Evolutionary conservation across 345 rosid genomes (phyloP).

Genomic region (Xanthoceras sorbifolium): DNA sequence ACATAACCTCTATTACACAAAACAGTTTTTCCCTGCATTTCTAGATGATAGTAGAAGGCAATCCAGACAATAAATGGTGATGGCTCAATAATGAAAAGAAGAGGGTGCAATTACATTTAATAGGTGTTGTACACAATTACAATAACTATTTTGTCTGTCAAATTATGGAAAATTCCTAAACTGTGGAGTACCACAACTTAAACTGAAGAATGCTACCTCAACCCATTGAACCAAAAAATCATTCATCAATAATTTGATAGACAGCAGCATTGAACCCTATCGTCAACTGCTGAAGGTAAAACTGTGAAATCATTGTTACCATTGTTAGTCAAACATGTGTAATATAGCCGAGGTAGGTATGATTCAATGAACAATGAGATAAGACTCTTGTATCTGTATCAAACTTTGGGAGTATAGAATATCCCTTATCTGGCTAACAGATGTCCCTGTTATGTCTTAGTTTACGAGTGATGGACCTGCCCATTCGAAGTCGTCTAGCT

Average conservation of each 20-base stretch:
- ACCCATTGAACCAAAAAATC: background rate
- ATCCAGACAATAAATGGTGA: background rate
- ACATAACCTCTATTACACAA: background rate
- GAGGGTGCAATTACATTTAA: background rate
- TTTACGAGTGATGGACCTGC: conserved; percentile 84
- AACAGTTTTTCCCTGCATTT: too few species aligned
- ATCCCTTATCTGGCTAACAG: conserved; percentile 34
- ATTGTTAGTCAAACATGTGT: background rate
- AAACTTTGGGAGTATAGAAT: background rate
- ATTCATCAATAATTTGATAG: background rate
- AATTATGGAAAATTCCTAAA: background rate
- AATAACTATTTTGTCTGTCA: background rate
- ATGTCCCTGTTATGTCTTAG: conserved; percentile 46
- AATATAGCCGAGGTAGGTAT: background rate
- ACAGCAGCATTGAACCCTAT: background rate
- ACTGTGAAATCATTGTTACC: background rate
- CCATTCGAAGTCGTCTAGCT: conserved; percentile 83
- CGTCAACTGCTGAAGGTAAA: background rate
- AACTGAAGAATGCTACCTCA: background rate
- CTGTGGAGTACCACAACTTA: background rate
- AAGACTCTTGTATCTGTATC: background rate
- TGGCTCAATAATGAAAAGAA: background rate
- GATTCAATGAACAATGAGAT: background rate
- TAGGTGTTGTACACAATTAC: background rate
- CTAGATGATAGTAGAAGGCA: background rate